Base-by-base conservation (phyloP, 169 alveolate species). In the Plasmodium relictum region DNA sequence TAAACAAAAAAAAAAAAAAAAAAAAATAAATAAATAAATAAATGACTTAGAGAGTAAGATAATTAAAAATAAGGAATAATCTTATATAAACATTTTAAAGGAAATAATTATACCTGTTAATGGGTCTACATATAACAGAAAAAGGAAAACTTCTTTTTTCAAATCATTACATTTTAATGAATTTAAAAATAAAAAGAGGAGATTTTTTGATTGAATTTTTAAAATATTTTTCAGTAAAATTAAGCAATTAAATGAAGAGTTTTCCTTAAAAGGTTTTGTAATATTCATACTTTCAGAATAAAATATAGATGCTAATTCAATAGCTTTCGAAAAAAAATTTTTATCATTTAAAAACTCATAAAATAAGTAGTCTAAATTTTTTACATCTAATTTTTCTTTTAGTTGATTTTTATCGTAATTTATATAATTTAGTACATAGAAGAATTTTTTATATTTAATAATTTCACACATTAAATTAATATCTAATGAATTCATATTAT, bases 391-490 rank as follows among this genome's bases (percentile, higher is more conserved):
- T 4, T 26, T 61, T 39, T 70, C 69, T 62, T 73, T 70, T 20
- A 85, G 6, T 65, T 41, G n/a, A 42, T 56, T 41, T 22, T 37
- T 71, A 41, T 85, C 92, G 58, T 56, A 85, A 56, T 45, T 37
- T 14, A 85, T 41, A 22, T 44, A n/a, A 26, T 85, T 63, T 22
- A 70, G 4, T 26, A 85, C 45, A 59, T 31, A 61, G 16, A 85
- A n/a, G 16, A 85, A 85, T 39, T 70, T 70, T 85, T 22, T 70
- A 85, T 85, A 59, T 26, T 44, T 70, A 18, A 85, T 26, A 42
- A 70, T 70, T 22, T 85, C 74, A 52, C 92, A 85, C 56, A 85
- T 9, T 54, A 85, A 59, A 85, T 85, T 85, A 12, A 61, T 72
- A 50, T 85, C 74, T 45, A 85, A 70, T 6, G 20, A 70, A 26